Evolutionary conservation across 805 yeast species (phyloP), one percentile per base, ranked within the genome.

Genomic region (Yarrowia sp.): DNA sequence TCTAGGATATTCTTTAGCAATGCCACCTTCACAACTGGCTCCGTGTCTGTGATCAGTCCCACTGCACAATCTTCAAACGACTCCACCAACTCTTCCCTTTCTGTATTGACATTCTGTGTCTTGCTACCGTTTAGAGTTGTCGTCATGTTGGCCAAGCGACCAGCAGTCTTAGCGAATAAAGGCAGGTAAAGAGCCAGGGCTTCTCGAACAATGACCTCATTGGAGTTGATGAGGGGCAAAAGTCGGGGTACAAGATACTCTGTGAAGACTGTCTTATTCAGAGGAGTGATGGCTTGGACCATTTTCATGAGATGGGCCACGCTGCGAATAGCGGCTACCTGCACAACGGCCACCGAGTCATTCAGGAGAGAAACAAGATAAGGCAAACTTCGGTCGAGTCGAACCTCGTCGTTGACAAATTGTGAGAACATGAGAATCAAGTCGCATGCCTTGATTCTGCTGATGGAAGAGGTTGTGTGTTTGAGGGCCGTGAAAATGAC

Each of bases 361-460:
- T 89, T 91, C 14, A 92, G 73, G 62, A 91, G 78, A n/a, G 84
- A 77, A 22, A 90, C 82, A 24, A 95, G 73, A 71, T 88, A 90
- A 0, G 99, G 98, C 24, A 95, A 74, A 33, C 91, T 85, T 49
- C 98, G 76, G 73, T 95, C 98, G 41, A 95, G 77, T 72, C 92
- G 93, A 16, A 86, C 86, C 65, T 89, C 96, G 72, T 95, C 98
- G 24, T 84, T 83, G 1, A 91, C 78, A 65, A 84, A 82, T 70
- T 90, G 96, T 1, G 93, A 84, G 19, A 93, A 79, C 0, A 90
- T 89, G 9, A 90, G 73, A 0, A 95, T 81, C 67, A 92, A 75
- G 70, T 91, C 95, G 67, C 96, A 81, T 0, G 92, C 93, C 70
- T 84, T 83, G 9, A 87, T 73, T 67, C 90, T 79, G 43, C 86